phyloP scores from a whole-genome alignment of 257 asterid species.

The Capsicum pubescens region DNA sequence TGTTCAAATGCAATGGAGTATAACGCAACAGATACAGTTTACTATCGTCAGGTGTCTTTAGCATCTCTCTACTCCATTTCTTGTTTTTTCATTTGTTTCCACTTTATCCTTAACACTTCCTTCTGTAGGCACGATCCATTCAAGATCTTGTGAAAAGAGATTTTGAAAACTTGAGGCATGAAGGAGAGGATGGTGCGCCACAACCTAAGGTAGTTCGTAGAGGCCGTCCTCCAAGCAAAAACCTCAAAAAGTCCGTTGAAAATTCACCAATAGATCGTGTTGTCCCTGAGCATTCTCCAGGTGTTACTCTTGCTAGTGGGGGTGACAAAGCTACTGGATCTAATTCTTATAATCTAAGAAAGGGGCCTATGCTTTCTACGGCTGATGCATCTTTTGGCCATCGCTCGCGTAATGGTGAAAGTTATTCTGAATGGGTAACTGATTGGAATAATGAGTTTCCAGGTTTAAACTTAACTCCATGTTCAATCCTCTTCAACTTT shows the following conservation, averaged over 20 bases:
- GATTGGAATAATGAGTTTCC: conserved; percentile 98
- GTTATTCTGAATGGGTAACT: conserved; percentile 61
- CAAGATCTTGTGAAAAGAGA: conserved; percentile 85
- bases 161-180: conserved; percentile 80
- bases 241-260: conserved; percentile 62
- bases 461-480: conserved; percentile 51
- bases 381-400: conserved; percentile 52
- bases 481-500: conserved; percentile 17
- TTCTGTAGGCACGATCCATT: conserved; percentile 79
- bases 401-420: conserved; percentile 73
- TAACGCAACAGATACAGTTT: conserved; percentile 80
- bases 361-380: conserved; percentile 49
- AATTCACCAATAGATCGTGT: conserved; percentile 60
- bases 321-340: conserved; percentile 71
- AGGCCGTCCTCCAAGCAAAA: conserved; percentile 95
- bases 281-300: conserved; percentile 60
- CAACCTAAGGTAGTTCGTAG: conserved; percentile 92
- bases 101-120: conserved; percentile 30
- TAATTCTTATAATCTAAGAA: conserved; percentile 79
- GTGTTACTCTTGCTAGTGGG: conserved; percentile 57
- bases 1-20: conserved; percentile 96
- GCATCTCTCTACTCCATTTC: conserved; percentile 4
- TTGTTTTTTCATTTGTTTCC: conserved; percentile 17
- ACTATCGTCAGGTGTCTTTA: conserved; percentile 79
- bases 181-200: conserved; percentile 90